Base-by-base conservation (phyloP, 2,329 filamentous ascomycete species). In the Paecilomyces dactylethromorphus region DNA sequence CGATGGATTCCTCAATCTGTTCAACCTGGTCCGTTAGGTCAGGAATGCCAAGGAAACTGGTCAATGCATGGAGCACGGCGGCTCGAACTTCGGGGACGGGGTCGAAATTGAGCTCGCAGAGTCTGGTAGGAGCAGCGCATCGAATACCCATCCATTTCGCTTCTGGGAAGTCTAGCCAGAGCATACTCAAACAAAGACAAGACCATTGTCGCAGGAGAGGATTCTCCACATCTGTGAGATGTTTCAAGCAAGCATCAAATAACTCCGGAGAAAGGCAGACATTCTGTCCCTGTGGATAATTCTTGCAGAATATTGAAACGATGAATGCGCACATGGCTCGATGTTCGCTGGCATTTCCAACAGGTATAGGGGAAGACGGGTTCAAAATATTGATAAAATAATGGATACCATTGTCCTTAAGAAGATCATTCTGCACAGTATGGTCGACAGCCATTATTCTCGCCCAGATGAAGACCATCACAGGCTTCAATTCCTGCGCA, bases 381-480 rank as follows among this genome's bases (percentile, higher is more conserved):
- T 92, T 93, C 63, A 97, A 83, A 56, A 97, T 96, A 62, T 88
- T 88, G 56, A 94, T 92, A 73, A 99, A 99, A 76, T 99, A 99
- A 68, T 91, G 91, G 70, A 96, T 97, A 6, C 94, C 94, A 68
- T 92, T 96, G 71, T 99, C 94, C 75, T 97, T 97, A 66, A 97
- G 86, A 12, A 99, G 80, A 72, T 99, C 94, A 62, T 88, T 87
- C 73, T 99, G 94, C 69, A 94, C 97, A 1, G 90, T 91, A 60
- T 94, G 87, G 69, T 99, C 94, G 5, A 99, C 94, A 7, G 94
- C 94, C 63, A 99, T 85, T 51, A 99, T 91, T 54, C 94, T 86
- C 5, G 94, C 92, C 94, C 94, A 99, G 63, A 99, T 99, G 74
- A 97, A 99, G 4, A 99, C 92, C 94, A 99, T 97, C 60, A 97